phyloP scores from a whole-genome alignment of 805 yeast species.

The Yamadazyma akitaensis region DNA sequence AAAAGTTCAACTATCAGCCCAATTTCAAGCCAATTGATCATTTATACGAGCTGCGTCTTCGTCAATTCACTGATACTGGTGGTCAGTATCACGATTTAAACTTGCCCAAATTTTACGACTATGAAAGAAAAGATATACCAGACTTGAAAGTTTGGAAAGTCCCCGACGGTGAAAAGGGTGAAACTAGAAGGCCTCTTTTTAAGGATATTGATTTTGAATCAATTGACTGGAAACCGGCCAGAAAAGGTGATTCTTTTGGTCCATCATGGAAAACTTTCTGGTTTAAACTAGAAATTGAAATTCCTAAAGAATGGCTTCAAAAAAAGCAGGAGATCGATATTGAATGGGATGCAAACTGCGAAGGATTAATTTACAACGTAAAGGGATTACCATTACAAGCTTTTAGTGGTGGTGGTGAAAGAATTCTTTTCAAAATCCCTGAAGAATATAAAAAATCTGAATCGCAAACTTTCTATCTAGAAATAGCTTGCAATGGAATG shows the following conservation, averaged over 20 bases:
- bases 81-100: slow-evolving; percentile 74
- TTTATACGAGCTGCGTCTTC: slow-evolving; percentile 66
- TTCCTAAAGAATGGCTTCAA: slow-evolving; percentile 59
- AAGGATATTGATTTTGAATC: slow-evolving; percentile 48
- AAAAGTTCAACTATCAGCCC: slow-evolving; percentile 43
- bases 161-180: slow-evolving; percentile 48
- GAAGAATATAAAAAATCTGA: slow-evolving; percentile 46
- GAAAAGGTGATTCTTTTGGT: slow-evolving; percentile 74
- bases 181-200: slow-evolving; percentile 60
- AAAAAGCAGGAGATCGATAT: slow-evolving; percentile 52
- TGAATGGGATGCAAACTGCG: slow-evolving; percentile 84
- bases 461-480: slow-evolving; percentile 71
- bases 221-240: slow-evolving; percentile 52
- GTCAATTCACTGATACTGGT: slow-evolving; percentile 68
- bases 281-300: slow-evolving; percentile 67
- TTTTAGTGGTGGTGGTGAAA: slow-evolving; percentile 79
- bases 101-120: slow-evolving; percentile 77
- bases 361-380: slow-evolving; percentile 72
- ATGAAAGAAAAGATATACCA: slow-evolving; percentile 47
- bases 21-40: slow-evolving; percentile 73
- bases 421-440: slow-evolving; percentile 73
- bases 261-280: slow-evolving; percentile 98
- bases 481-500: slow-evolving; percentile 93
- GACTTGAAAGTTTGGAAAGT: slow-evolving; percentile 68
- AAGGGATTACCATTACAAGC: slow-evolving; percentile 77